Conservation (phyloP, 1,139 yeast genomes). For the Pichia sp. region DNA sequence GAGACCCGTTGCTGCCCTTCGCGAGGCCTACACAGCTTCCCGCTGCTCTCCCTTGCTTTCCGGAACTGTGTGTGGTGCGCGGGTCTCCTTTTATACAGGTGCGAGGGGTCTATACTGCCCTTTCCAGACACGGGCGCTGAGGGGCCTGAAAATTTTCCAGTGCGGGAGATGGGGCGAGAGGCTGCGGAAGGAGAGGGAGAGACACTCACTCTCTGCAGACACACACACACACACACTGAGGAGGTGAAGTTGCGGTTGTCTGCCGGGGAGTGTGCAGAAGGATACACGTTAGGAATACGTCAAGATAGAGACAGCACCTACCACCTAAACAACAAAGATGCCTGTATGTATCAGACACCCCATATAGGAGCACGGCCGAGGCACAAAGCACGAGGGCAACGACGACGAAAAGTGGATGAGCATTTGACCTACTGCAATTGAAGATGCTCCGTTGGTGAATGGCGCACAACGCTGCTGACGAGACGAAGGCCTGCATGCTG, state of each 20-base stretch:
- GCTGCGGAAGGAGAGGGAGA: background rate
- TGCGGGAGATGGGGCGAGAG: background rate
- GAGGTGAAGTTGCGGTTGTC: background rate
- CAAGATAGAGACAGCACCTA: background rate
- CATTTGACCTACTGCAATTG: background rate
- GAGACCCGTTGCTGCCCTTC: too few relatives aligned
- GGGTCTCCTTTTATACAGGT: background rate
- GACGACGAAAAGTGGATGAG: background rate
- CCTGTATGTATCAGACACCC: constrained; percentile 19
- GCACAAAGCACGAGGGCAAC: background rate
- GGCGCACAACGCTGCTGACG: too few relatives aligned
- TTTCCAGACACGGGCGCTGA: background rate
- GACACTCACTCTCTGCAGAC: too few relatives aligned
- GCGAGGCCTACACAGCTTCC: too few relatives aligned
- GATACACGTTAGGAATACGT: background rate
- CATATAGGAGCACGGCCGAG: too few relatives aligned
- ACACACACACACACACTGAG: too few relatives aligned
- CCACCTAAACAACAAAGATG: constrained; percentile 11
- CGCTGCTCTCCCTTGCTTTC: background rate
- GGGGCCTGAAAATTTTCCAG: background rate
- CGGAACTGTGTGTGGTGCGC: constrained; percentile 13
- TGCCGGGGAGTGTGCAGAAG: background rate
- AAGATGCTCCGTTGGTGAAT: background rate
- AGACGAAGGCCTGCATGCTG: too few relatives aligned
- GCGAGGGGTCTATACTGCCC: background rate